Evolutionary conservation across 1,139 yeast genomes (phyloP).

Genomic region (Pichia sp.): DNA sequence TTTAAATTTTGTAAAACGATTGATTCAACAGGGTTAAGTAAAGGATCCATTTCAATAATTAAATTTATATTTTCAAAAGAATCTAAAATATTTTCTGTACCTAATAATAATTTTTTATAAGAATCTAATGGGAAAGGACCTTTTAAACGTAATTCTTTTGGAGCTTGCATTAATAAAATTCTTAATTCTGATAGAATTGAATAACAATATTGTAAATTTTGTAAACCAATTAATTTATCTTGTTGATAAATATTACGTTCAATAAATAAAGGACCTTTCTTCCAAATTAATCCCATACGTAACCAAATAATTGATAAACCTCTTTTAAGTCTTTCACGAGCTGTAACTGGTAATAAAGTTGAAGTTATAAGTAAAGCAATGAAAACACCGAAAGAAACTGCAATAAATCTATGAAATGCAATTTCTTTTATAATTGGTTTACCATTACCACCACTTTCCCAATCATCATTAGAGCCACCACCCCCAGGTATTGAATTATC

Average conservation of each 20-base stretch:
- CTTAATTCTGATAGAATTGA: constrained; percentile 57
- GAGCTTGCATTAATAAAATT: constrained; percentile 59
- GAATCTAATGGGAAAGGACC: constrained; percentile 58
- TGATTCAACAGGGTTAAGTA: constrained; percentile 46
- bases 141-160: constrained; percentile 65
- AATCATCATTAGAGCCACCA: constrained; percentile 43
- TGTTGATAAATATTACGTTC: constrained; percentile 22
- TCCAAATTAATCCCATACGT: constrained; percentile 78
- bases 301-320: constrained; percentile 70
- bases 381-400: constrained; percentile 64
- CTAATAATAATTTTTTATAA: constrained; percentile 43
- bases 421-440: constrained; percentile 65
- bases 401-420: constrained; percentile 69
- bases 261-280: constrained; percentile 44
- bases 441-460: constrained; percentile 53
- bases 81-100: constrained; percentile 63
- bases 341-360: constrained; percentile 66
- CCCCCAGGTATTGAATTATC: constrained; percentile 39
- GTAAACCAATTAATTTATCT: constrained; percentile 39
- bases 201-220: constrained; percentile 48
- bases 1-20: constrained; percentile 49
- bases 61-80: constrained; percentile 67
- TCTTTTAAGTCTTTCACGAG: constrained; percentile 56
- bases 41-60: constrained; percentile 57
- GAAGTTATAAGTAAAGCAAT: constrained; percentile 71